Conservation (phyloP, 164 flowering plant genomes). For the Warburgia ugandensis region DNA sequence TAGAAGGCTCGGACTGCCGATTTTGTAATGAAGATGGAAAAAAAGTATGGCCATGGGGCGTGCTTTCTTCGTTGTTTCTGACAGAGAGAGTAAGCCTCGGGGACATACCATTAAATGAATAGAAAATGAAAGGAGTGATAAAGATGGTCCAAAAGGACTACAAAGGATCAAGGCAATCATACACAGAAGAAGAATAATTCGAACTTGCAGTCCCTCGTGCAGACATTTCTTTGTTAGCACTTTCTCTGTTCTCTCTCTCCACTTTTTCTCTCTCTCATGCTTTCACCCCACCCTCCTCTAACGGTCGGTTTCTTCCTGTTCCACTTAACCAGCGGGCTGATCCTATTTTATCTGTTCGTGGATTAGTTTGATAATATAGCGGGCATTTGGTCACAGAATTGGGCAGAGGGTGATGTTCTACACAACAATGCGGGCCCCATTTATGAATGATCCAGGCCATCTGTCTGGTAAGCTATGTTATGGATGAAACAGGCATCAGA, state of each 20-base stretch:
- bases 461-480: no score
- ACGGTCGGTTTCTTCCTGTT: constrained; percentile 2
- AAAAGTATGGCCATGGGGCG: no score
- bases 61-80: not conserved
- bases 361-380: no score
- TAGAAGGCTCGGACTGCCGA: constrained; percentile 37
- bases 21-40: not conserved
- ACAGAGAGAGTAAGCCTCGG: constrained; percentile 27
- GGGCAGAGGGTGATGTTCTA: no score
- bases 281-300: not conserved
- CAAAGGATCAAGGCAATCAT: constrained; percentile 25
- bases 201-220: constrained; percentile 65
- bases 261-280: constrained; percentile 3
- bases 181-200: constrained; percentile 44
- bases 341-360: no score
- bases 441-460: no score
- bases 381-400: no score
- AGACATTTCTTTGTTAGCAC: constrained; percentile 36
- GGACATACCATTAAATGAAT: constrained; percentile 15
- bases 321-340: not conserved
- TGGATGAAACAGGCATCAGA: no score
- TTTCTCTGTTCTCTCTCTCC: not conserved
- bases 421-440: no score
- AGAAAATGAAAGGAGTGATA: constrained; percentile 3
- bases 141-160: constrained; percentile 5